Base-by-base conservation (phyloP, 768 basidiomycete species). In the Leccinum ochraceum region DNA sequence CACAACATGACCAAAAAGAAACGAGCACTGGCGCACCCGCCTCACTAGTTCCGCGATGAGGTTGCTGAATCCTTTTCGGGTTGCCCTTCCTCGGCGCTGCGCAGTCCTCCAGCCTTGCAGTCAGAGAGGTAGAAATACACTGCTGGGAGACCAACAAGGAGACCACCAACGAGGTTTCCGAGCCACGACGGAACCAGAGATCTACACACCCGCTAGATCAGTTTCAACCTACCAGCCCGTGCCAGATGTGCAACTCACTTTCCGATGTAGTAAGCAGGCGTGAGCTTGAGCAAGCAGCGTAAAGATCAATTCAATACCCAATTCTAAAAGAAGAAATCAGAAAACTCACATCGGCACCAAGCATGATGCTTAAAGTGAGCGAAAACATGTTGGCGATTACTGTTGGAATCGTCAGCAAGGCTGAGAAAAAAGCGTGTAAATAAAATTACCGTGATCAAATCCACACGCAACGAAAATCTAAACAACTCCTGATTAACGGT, bases 351-450 rank as follows among this genome's bases (percentile, higher is more conserved):
- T 83, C 73, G 28, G 87, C 85, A 24, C 85, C 81, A 66, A 89
- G 85, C 81, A 90, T 85, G 36, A 90, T 89, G 9, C 87, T 80
- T 39, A 90, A 70, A 0, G 87, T 87, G 8, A 90, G 74, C 4
- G 84, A 88, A 70, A 86, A 90, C 89, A 90, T 90, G 69, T 90
- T 90, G 20, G 89, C 89, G 28, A 88, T 75, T 10, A 88, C 87
- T 87, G 51, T 16, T 50, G 37, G 34, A 32, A 54, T 34, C 17
- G 53, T 57, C 49, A 61, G 36, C 53, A 9, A n/a, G 8, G 5
- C 7, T 24, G 13, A 7, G 37, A 49, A 49, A 28, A 14, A 50
- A 50, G 8, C 24, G 20, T 30, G n/a, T 9, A 44, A 54, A 34
- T 3, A 2, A 22, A 58, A 78, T 58, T 69, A 84, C 88, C 86